Evolutionary conservation across 2,329 filamentous ascomycete species (phyloP).

Genomic region (Aquanectria penicillioides): DNA sequence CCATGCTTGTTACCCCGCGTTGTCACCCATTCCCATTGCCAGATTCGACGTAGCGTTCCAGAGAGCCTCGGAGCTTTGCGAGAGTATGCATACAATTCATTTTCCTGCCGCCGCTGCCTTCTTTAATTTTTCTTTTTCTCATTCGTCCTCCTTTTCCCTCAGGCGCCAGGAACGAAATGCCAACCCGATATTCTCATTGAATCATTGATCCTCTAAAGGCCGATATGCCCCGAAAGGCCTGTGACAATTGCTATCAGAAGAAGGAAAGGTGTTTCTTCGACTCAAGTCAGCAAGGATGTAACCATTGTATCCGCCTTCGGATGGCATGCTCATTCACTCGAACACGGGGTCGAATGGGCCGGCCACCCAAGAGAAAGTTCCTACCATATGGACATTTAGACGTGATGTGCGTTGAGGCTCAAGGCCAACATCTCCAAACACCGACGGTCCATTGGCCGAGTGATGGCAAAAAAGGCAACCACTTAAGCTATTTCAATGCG

Average conservation of each 20-base stretch:
- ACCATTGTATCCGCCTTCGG: not conserved
- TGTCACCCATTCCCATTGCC: too few relatives aligned
- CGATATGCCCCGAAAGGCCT: not conserved
- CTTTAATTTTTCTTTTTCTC: too few relatives aligned
- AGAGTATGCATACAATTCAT: too few relatives aligned
- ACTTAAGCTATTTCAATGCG: not conserved
- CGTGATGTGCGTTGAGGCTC: too few relatives aligned
- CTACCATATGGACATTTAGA: not conserved
- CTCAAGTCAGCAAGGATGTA: not conserved
- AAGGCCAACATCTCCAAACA: not conserved
- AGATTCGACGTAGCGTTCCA: too few relatives aligned
- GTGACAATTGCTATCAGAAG: not conserved
- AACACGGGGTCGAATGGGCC: not conserved
- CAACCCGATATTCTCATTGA: too few relatives aligned
- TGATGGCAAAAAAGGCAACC: not conserved
- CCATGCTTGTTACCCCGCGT: too few relatives aligned
- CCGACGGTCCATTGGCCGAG: not conserved
- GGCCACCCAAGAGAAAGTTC: not conserved
- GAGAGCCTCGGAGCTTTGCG: too few relatives aligned
- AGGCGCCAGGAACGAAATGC: too few relatives aligned
- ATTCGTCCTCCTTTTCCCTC: too few relatives aligned
- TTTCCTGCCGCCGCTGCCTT: too few relatives aligned
- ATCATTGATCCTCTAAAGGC: too few relatives aligned
- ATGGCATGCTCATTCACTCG: not conserved
- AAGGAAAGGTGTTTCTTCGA: constrained; percentile 1